A percentile compares a stretch with the other conserved stretches of the same genome.
Conservation (phyloP, 2,329 filamentous ascomycete species). For the Fusarium nygamai region DNA sequence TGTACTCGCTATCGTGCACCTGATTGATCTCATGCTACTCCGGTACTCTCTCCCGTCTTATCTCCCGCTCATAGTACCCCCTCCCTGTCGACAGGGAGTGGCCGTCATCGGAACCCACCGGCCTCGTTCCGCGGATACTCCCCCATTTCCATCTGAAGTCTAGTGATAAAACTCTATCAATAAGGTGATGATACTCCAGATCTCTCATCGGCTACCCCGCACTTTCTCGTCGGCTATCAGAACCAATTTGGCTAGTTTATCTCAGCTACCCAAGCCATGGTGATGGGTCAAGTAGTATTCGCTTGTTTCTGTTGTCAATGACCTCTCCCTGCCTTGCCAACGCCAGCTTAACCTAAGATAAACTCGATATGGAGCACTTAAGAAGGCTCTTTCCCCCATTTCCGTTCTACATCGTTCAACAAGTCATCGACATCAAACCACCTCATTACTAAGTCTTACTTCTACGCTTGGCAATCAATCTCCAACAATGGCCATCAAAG, state of each 20-base stretch:
- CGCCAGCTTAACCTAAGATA: rapidly evolving
- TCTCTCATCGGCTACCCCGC: not conserved
- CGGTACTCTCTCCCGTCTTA: not conserved
- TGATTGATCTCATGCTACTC: not conserved
- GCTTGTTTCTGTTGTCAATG: not conserved
- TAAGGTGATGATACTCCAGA: not conserved
- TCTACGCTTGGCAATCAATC: no score
- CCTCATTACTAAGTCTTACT: not conserved
- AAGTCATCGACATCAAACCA: no score
- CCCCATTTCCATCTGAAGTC: not conserved
- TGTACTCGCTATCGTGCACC: not conserved
- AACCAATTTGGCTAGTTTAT: not conserved
- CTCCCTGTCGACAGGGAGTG: not conserved
- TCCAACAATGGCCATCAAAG: not conserved
- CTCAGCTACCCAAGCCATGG: not conserved
- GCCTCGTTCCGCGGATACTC: not conserved
- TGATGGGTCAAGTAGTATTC: no score
- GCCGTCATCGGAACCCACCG: no score
- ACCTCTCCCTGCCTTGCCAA: not conserved
- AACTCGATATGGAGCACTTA: not conserved
- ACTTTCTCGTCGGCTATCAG: not conserved
- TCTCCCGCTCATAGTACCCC: not conserved
- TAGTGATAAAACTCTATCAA: not conserved
- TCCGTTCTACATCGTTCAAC: not conserved
- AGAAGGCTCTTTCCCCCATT: not conserved